Evolutionary conservation across 495 filamentous ascomycete genomes (phyloP), one percentile per base, ranked within the genome.

Genomic region (Penicillium pulvis): DNA sequence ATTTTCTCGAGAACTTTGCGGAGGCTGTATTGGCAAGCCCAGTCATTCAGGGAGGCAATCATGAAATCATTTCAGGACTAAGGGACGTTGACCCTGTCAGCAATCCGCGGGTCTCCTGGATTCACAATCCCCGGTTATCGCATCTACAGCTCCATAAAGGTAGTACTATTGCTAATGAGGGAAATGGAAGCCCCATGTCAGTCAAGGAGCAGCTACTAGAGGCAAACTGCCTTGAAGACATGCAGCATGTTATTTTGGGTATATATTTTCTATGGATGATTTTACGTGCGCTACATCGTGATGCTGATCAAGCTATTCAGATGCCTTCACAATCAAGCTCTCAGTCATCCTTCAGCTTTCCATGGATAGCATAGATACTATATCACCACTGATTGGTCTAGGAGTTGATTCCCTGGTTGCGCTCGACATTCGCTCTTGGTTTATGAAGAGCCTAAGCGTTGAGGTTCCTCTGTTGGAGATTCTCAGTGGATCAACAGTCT

Each of bases 391-490:
- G 16, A 16, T 47, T 12, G 44, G 26, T 11, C 19, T 47, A 1
- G 44, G 44, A 1, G 44, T 47, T 26, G 44, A 47, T 28, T 47
- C 44, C 12, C 44, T 47, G 4, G 44, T 47, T 24, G 44, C 44
- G 7, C 20, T 47, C 14, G 44, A 47, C 3, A 47, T 47, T 19
- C 48, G 48, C 48, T 51, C 48, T 11, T 51, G 24, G 30, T 35
- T 35, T 19, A 14, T 51, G 7, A 51, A 51, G 28, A 51, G 28
- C 10, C 26, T 35, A 4, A 6, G 19, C 9, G 44, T 35, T 14
- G 26, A 51, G 48, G 16, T 51, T 31, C 5, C 48, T 8, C 2
- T 51, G 28, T 35, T 31, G 28, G n/a, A 35, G 11, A 33, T 35
- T 31, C 39, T 41, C 39, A 41, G 39, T n/a, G 39, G 39, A 41